Evolutionary conservation across 2,329 filamentous ascomycete genomes (phyloP), one percentile per base, ranked within the genome.

Genomic region (Exophiala spinifera): DNA sequence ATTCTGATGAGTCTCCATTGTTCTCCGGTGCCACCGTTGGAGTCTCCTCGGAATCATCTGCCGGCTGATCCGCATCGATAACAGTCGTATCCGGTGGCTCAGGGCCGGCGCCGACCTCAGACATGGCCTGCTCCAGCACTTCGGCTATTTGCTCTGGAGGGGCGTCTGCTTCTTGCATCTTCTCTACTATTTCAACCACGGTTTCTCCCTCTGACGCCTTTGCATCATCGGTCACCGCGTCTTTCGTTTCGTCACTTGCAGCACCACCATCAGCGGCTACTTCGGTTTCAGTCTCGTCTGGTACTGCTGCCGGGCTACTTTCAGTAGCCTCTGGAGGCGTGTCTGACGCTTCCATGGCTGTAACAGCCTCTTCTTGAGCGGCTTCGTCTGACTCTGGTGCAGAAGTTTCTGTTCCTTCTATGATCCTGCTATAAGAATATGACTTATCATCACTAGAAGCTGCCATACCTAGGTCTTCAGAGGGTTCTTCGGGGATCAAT

Each of bases 361-460:
- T n/a, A 49, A 44, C 37, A 13, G 19, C 45, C 25, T 66, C 60
- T 25, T 64, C 44, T 51, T 69, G 63, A 53, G 61, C 51, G 23
- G 39, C 34, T 23, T 63, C 49, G 31, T 59, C 1, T 17, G 69
- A 52, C 17, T 36, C 37, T 20, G 43, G 70, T 66, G 64, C 65
- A 56, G 52, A 67, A 14, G 31, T 10, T 13, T 39, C 51, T 31
- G 20, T 44, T 50, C 11, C 51, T 48, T 19, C 17, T 8, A 49
- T n/a, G 20, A 13, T 20, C 7, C 3, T 10, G 36, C 55, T 17
- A 55, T 34, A 15, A n/a, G 2, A 15, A 7, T 23, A 31, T 4
- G 3, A 6, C 28, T 31, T 8, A 31, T 3, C 10, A 21, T n/a
- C 4, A 3, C 17, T n/a, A 34, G 20, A 13, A 4, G 20, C 15